Conservation (phyloP, 1,139 yeast species). For the Protomyces inundatus region DNA sequence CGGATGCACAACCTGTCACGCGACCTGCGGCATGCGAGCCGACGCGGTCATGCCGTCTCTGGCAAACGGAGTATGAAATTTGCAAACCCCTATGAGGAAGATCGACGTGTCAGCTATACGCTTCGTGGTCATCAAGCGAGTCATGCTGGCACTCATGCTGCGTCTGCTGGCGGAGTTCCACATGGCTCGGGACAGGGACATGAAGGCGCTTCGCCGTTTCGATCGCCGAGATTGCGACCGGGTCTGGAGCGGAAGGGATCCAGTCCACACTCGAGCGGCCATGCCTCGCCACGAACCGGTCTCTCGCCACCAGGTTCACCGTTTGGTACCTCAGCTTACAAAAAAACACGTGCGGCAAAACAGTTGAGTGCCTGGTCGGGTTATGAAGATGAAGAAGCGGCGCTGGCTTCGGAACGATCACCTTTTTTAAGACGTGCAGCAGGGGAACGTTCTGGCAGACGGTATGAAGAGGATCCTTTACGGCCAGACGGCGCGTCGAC, state of each 20-base stretch:
- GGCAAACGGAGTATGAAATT: constrained; percentile 29
- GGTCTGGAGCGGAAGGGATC: constrained; percentile 15
- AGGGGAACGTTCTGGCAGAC: neutral
- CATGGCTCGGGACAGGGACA: constrained; percentile 1
- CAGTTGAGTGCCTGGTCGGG: constrained; percentile 15
- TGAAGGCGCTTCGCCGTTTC: neutral
- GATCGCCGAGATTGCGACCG: constrained; percentile 18
- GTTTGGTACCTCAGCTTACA: neutral
- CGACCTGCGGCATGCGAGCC: constrained; percentile 1
- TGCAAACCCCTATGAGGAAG: constrained; percentile 15
- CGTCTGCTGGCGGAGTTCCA: no score
- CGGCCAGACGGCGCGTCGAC: neutral
- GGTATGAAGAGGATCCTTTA: neutral
- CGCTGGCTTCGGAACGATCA: constrained; percentile 8
- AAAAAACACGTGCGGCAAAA: constrained; percentile 7
- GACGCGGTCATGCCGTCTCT: constrained; percentile 20
- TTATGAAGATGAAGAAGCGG: constrained; percentile 22
- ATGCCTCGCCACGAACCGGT: neutral
- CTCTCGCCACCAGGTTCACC: constrained; percentile 17
- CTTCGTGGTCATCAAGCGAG: neutral
- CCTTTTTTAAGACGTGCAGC: constrained; percentile 10
- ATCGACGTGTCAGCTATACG: constrained; percentile 19
- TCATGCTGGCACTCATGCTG: no score
- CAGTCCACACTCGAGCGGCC: constrained; percentile 9
- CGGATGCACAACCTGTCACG: neutral